These are phyloP conservation scores for Rhodotorula sp. DNA, from an alignment of 1,284 basidiomycete genomes.

Conservation along the genomic window DNA sequence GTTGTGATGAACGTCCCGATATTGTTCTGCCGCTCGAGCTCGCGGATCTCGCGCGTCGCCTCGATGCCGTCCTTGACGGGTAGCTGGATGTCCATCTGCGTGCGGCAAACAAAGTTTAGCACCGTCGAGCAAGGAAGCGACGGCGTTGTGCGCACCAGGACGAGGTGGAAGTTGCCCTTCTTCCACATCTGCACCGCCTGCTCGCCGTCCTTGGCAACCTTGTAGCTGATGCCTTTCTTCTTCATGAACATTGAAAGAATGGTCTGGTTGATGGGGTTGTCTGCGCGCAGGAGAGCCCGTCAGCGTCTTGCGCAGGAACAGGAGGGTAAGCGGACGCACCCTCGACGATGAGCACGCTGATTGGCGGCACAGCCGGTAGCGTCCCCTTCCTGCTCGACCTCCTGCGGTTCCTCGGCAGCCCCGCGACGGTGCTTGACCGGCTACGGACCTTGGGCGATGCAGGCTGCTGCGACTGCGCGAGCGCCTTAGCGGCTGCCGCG, in stretches of 20 bases:
- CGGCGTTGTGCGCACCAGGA: conserved; percentile 66
- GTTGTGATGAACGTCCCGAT: conserved; percentile 69
- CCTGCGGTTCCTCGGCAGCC: conserved; percentile 16
- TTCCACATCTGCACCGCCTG: conserved; percentile 97
- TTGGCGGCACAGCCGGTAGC: conserved; percentile 72
- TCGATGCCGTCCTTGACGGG: conserved; percentile 98
- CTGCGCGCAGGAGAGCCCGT: conserved; percentile 55
- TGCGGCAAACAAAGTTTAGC: background rate
- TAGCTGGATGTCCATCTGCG: conserved; percentile 99
- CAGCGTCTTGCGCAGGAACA: background rate
- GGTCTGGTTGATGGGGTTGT: conserved; percentile 98
- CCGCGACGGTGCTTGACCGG: background rate
- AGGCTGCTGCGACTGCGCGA: background rate
- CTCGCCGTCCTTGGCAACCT: conserved; percentile 89
- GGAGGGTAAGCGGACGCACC: conserved; percentile 59
- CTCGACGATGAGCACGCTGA: conserved; percentile 93
- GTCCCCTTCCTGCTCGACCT: conserved; percentile 23
- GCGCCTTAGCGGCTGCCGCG: conserved; percentile 6
- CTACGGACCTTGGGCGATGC: background rate
- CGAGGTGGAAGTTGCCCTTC: conserved; percentile 90
- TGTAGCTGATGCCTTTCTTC: conserved; percentile 93
- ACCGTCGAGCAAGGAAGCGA: background rate
- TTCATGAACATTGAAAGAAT: conserved; percentile 95
- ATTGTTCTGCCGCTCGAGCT: conserved; percentile 71
- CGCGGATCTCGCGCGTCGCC: conserved; percentile 93